Evolutionary conservation across 2,329 filamentous ascomycete species (phyloP), one percentile per base, ranked within the genome.

Genomic region (Camillea tinctor): DNA sequence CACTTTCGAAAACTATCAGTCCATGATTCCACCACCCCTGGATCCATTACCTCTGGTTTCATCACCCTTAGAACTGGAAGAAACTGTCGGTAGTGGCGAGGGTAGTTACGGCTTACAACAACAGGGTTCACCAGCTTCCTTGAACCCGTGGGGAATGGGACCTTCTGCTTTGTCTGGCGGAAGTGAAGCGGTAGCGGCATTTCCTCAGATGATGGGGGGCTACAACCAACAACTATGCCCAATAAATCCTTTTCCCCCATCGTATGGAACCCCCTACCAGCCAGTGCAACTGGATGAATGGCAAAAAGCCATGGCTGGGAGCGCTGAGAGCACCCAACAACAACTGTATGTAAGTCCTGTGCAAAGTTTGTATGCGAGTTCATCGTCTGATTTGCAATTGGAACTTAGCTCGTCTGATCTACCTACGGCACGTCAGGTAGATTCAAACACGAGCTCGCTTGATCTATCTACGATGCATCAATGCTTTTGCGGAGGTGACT

Each of bases 401-500:
- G 57, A 60, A 17, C 62, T 55, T 20, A 44, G 52, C 20, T 22
- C 52, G 8, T 52, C 50, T 9, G 49, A 26, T 24, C 54, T 56
- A 20, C 60, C 63, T 19, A 68, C 66, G 2, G 74, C 73, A 48
- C 80, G 83, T 63, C 60, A 59, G 7, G n/a, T 54, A 7, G 56
- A 60, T 44, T 49, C 59, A 11, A 59, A 60, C 19, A 62, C 57
- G 22, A 44, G 52, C 20, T 22, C 52, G 8, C 50, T 48, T 9
- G 49, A 26, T 24, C 54, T 56, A 20, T 61, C 63, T 19, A 68
- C 66, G 2, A 74, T 73, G 48, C 80, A 84, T 63, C 76, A 79
- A 22, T 91, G 88, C 67, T 78, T 79, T 53, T 91, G 88, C 68
- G 88, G 88, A 20, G 84, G 88, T 57, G 77, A 77, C 24, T 91